Base-by-base conservation (phyloP, 441 rosid genomes). In the Pelargonium citronellum region DNA sequence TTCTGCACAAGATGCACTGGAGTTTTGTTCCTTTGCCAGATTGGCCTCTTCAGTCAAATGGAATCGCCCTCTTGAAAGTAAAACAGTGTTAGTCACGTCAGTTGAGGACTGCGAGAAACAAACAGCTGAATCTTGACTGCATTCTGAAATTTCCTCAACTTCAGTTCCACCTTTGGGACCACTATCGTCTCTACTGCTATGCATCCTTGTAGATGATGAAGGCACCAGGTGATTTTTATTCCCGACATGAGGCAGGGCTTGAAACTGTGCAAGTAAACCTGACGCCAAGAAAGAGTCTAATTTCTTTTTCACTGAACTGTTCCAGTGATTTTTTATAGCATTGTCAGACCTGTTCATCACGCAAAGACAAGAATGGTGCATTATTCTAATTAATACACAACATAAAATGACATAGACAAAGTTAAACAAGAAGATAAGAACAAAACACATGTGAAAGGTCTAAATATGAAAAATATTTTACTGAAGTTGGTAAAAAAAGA, bases 121-220 rank as follows among this genome's bases (percentile, higher is more conserved):
- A 64, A 82, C 77, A 47, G 53, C 53, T 9, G 96, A 87, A 60
- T 86, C 92, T 75, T 87, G 99, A 83, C 96, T 90, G 84, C 97
- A 90, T 80, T 90, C 99, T 77, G 99, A 95, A 76, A 83, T 86
- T 69, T 87, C 91, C 73, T 89, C 96, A 69, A 83, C 81, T 74
- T 86, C 97, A 37, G 73, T 60, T 69, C 79, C 88, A 74, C 83
- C 75, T 78, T 77, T 86, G n/a, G 71, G 72, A 76, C 75, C 79
- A 77, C 84, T 81, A 66, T 89, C 95, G 77, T 90, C 96, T 77
- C 85, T 89, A 82, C 83, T 85, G 74, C 77, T 79, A 65, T 86
- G 92, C 77, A 87, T 74, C 86, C 81, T 81, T 39, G 84, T 84
- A 69, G 95, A 86, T 77, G 93, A 84, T 46, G 87, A 77, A 72